Conservation (phyloP, 2,329 filamentous ascomycete genomes). For the Fusarium abutilonis region DNA sequence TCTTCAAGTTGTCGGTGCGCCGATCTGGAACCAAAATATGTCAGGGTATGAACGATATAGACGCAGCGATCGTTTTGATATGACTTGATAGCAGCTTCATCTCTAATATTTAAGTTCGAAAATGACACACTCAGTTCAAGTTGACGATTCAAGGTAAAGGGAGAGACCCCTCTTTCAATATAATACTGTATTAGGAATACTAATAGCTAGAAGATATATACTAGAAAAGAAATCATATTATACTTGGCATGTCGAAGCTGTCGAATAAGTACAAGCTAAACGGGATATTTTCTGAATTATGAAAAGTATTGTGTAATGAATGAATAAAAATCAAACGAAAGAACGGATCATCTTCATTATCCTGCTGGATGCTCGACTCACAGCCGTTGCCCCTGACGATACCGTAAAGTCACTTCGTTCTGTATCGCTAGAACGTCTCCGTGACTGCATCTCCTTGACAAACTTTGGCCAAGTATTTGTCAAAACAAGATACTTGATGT, state of each 20-base stretch:
- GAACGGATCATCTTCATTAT: background rate
- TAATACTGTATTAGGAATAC: background rate
- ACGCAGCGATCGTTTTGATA: background rate
- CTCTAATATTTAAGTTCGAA: background rate
- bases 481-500: conserved; percentile 72
- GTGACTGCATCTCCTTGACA: conserved; percentile 50
- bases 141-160: too few species aligned
- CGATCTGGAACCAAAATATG: conserved; percentile 11
- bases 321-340: background rate
- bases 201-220: background rate
- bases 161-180: too few species aligned
- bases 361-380: conserved; percentile 2
- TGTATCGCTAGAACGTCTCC: conserved; percentile 15
- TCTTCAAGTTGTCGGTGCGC: conserved; percentile 5
- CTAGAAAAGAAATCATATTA: background rate
- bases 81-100: background rate
- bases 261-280: background rate
- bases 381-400: conserved; percentile 1
- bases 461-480: conserved; percentile 75
- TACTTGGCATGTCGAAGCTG: background rate
- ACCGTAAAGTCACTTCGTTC: conserved; percentile 2
- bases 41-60: background rate
- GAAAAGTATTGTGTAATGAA: background rate
- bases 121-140: too few species aligned
- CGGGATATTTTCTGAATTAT: background rate